Evolutionary conservation across 2,329 filamentous ascomycete genomes (phyloP), one percentile per base, ranked within the genome.

Genomic region (Phialocephala subalpina): DNA sequence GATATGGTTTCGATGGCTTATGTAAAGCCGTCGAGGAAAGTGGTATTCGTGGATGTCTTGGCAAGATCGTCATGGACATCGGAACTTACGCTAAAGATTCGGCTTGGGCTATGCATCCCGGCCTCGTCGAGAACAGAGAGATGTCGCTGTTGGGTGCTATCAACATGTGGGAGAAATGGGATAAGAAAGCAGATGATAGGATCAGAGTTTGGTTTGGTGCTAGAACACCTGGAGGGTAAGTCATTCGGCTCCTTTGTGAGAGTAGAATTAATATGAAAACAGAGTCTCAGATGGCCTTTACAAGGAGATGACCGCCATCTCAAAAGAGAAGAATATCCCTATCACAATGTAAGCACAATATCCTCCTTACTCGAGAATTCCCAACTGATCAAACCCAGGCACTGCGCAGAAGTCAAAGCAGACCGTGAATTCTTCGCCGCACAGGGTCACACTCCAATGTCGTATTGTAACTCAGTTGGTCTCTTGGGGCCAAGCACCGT

Each of bases 1-100:
- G 81, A 18, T 82, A 81, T 62, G 81, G 81, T 3, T 83, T 82
- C 63, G 80, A 83, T 62, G 80, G 80, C 3, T 76, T 83, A 4
- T 78, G 77, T 63, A 73, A 72, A 29, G 81, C 80, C 0, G 81
- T 83, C 2, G 78, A 79, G 61, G 79, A 82, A 60, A 80, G 77
- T 57, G 81, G 81, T 0, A 82, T 82, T 53, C 75, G 80, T 14
- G 80, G 79, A 12, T 82, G 79, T 70, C 68, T 80, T 3, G 76
- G 79, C 49, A 80, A 81, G 62, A 55, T 83, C 27, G 70, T 69
- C 60, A 82, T 81, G 79, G 78, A 81, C 73, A 79, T 79, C 35
- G 80, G 77, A 1, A 78, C 72, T n/a, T 82, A 82, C 66, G 80
- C 79, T 12, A 74, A 78, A 63, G 79, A 81, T 56, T 75, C 78